Evolutionary conservation across 305 asterid species (phyloP).

Genomic region (Solanum hybrid): DNA sequence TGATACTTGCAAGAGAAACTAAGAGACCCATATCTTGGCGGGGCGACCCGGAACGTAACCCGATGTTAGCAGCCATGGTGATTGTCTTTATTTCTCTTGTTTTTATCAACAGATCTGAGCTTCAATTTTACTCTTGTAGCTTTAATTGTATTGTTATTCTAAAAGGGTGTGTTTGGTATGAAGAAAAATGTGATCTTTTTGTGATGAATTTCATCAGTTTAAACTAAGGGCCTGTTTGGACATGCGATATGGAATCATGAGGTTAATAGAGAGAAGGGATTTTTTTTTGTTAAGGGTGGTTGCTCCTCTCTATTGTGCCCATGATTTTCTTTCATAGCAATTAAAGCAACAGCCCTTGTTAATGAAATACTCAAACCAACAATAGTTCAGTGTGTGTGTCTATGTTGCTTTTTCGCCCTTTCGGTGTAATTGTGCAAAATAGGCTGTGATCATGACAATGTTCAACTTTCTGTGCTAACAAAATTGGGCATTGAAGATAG

Average conservation of each 20-base stretch:
- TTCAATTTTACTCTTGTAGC: background rate
- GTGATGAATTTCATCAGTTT: background rate
- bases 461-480: background rate
- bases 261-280: background rate
- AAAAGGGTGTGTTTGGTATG: background rate
- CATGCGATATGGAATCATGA: background rate
- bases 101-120: slow-evolving; percentile 11
- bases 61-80: background rate
- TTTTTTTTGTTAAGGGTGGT: slow-evolving; percentile 13
- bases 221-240: background rate
- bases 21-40: slow-evolving; percentile 2
- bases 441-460: slow-evolving; percentile 15
- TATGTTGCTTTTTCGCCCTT: background rate
- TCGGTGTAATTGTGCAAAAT: background rate
- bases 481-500: background rate
- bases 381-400: background rate
- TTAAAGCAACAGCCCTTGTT: slow-evolving; percentile 9
- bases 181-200: background rate
- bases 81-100: background rate
- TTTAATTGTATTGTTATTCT: background rate
- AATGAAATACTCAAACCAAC: background rate
- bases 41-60: background rate
- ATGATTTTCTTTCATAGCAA: background rate
- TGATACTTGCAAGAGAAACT: background rate
- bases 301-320: slow-evolving; percentile 19